These are phyloP conservation scores for Dimargaris cristalligena DNA, from an alignment of 192 early-diverging fungal genomes.

Conservation along the genomic window DNA sequence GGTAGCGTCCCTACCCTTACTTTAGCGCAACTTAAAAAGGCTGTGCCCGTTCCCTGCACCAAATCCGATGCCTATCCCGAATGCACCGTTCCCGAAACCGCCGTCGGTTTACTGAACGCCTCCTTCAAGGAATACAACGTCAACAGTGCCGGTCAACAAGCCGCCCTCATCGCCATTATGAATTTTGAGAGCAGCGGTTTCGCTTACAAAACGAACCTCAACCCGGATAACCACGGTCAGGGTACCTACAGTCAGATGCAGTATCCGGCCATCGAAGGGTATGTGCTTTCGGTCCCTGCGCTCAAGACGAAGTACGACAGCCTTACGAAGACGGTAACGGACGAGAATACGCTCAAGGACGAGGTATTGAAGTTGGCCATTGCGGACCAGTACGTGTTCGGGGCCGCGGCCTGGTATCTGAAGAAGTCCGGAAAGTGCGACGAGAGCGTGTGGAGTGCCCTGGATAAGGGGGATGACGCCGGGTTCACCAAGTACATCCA, in stretches of 20 bases:
- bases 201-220: not conserved
- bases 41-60: not conserved
- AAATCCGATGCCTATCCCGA: not conserved
- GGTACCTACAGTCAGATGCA: not conserved
- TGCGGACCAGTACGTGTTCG: not conserved
- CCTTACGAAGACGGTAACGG: not conserved
- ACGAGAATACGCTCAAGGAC: not conserved
- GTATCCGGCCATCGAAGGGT: not conserved
- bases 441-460: not conserved
- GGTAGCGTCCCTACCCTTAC: no score
- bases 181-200: not conserved
- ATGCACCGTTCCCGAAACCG: not conserved
- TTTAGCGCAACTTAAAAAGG: not conserved
- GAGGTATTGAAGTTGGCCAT: not conserved
- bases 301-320: not conserved
- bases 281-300: not conserved
- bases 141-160: not conserved
- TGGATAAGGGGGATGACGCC: not conserved
- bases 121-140: not conserved
- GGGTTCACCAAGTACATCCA: not conserved
- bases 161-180: not conserved
- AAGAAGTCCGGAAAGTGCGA: not conserved
- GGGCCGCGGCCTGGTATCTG: not conserved
- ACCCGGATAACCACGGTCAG: not conserved
- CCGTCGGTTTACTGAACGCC: not conserved